These are phyloP conservation scores for Colletotrichum sansevieriae DNA, from an alignment of 2,329 filamentous ascomycete species.

Conservation along the genomic window DNA sequence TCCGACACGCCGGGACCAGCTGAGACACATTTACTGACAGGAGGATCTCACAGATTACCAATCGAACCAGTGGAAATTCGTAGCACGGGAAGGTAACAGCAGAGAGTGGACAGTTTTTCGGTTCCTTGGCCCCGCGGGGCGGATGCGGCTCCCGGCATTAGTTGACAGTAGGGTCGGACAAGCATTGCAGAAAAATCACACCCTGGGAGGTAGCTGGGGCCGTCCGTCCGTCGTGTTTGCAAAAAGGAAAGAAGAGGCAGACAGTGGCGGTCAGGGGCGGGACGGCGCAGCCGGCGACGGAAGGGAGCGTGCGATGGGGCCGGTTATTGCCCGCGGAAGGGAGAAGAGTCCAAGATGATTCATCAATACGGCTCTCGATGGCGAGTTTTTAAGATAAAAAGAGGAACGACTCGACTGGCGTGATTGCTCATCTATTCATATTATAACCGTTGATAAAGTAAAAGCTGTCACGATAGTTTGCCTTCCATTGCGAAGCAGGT, in stretches of 20 bases:
- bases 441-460: too few species aligned
- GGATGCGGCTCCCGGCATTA: slow-evolving; percentile 29
- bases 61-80: neutral
- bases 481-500: too few species aligned
- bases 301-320: slow-evolving; percentile 16
- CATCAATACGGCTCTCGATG: slow-evolving; percentile 2
- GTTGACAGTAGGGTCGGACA: slow-evolving; percentile 23
- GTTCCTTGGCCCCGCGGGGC: slow-evolving; percentile 5
- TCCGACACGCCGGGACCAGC: slow-evolving; percentile 28
- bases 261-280: slow-evolving; percentile 37
- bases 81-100: neutral
- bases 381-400: neutral
- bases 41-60: too few species aligned
- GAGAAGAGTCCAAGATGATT: slow-evolving; percentile 6
- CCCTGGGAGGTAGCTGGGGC: neutral
- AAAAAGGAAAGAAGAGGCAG: slow-evolving; percentile 35
- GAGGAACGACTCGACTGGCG: neutral
- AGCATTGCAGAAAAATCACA: neutral
- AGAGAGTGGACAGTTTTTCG: too few species aligned
- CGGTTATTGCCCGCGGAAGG: slow-evolving; percentile 20
- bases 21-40: neutral
- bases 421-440: neutral
- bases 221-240: neutral
- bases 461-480: too few species aligned
- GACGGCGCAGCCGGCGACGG: slow-evolving; percentile 27